Percentiles rank a stretch among this genome's conserved stretches.
Evolutionary conservation across 495 filamentous ascomycete species (phyloP).

Genomic region (Podospora bellae-mahoneyi): DNA sequence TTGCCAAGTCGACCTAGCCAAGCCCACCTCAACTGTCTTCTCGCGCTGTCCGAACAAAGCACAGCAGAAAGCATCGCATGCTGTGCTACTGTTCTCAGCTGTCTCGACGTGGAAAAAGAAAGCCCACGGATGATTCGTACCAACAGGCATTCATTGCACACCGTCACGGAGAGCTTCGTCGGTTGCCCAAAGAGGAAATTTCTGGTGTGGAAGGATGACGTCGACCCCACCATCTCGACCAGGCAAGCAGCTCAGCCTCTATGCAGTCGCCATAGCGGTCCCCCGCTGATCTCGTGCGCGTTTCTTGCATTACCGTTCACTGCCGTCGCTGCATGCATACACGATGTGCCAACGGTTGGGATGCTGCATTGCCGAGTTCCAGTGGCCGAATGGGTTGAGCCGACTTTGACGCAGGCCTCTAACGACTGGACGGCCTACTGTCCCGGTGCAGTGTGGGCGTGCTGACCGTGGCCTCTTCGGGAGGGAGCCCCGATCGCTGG

Average conservation of each 20-base stretch:
- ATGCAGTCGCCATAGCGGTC: slow-evolving; percentile 1
- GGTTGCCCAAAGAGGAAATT: background rate
- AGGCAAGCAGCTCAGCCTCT: slow-evolving; percentile 2
- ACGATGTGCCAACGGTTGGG: slow-evolving; percentile 3
- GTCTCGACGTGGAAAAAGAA: background rate
- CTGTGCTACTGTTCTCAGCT: background rate
- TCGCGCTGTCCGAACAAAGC: background rate
- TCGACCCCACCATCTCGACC: slow-evolving; percentile 6
- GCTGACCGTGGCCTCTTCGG: background rate
- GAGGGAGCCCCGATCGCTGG: background rate
- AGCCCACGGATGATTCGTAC: background rate
- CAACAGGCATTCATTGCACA: background rate
- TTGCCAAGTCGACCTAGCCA: background rate
- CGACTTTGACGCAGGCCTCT: slow-evolving; percentile 8
- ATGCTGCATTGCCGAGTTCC: background rate
- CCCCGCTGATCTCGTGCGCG: slow-evolving; percentile 2
- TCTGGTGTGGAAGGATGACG: background rate
- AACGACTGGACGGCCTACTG: slow-evolving; percentile 3
- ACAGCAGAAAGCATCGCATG: background rate
- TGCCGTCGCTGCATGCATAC: slow-evolving; percentile 5
- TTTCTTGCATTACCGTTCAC: slow-evolving; percentile 7
- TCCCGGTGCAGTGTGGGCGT: background rate
- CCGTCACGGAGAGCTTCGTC: background rate
- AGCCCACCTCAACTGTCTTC: background rate
- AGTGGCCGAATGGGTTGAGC: slow-evolving; percentile 1